These are phyloP conservation scores for Dimocarpus longan DNA, from an alignment of 345 rosid genomes.

Conservation along the genomic window DNA sequence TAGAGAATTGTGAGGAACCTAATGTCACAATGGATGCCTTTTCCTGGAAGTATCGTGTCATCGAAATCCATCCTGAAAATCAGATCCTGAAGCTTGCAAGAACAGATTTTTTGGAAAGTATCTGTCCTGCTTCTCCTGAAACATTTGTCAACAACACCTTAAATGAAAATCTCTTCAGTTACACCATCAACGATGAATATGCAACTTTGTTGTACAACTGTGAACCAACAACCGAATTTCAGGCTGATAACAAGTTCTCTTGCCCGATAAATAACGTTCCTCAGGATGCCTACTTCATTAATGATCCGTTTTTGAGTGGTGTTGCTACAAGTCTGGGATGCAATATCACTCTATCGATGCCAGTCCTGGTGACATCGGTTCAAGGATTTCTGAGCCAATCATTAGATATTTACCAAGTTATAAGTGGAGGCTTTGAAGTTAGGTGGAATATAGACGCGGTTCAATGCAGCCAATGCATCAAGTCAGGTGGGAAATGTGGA, in stretches of 20 bases:
- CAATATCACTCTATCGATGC: not conserved
- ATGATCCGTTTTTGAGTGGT: not conserved
- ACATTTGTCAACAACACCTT: not conserved
- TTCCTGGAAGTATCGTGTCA: conserved; percentile 12
- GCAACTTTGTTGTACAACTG: conserved; percentile 18
- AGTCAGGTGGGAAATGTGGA: conserved; percentile 30
- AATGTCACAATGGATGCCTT: not conserved
- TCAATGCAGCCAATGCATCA: not conserved
- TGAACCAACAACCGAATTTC: not conserved
- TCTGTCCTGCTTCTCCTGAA: not conserved
- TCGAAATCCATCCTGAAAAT: not conserved
- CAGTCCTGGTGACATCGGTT: conserved; percentile 6
- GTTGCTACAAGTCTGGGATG: not conserved
- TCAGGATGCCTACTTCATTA: not conserved
- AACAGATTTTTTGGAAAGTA: not conserved
- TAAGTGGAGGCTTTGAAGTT: conserved; percentile 32
- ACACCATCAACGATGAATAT: not conserved
- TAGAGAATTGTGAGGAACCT: conserved; percentile 13
- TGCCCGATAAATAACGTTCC: not conserved
- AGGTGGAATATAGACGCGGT: conserved; percentile 16
- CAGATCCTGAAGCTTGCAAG: conserved; percentile 19
- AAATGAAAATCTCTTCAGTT: not conserved
- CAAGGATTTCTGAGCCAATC: not conserved
- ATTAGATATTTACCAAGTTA: not conserved
- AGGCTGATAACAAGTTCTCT: not conserved